phyloP scores from a whole-genome alignment of 129 eudicot genomes.

The Flaveria sonorensis region DNA sequence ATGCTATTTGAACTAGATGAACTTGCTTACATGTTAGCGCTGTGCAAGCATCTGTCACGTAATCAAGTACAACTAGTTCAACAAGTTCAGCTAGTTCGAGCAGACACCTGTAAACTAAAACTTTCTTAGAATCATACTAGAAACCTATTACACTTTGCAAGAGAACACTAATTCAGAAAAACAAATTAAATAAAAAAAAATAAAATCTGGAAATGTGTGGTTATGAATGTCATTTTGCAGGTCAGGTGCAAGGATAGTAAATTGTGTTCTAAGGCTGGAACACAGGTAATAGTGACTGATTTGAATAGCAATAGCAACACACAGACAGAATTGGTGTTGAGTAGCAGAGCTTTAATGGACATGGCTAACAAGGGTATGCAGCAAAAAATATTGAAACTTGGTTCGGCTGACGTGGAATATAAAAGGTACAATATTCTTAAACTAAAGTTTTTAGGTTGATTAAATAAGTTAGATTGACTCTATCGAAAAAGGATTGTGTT shows the following conservation, averaged over 20 bases:
- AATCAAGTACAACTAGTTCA: no score
- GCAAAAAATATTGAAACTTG: constrained; percentile 51
- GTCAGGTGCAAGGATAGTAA: constrained; percentile 56
- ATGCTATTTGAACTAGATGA: no score
- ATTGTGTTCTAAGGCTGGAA: constrained; percentile 54
- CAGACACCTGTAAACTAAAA: no score
- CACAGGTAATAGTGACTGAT: constrained; percentile 58
- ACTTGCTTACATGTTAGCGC: no score
- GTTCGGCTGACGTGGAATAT: constrained; percentile 60
- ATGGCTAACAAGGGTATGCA: constrained; percentile 68
- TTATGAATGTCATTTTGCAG: constrained; percentile 38
- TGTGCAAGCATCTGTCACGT: no score
- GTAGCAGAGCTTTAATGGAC: constrained; percentile 61
- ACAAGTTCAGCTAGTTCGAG: no score
- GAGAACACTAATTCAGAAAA: no score
- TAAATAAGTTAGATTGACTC: no score
- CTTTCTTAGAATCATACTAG: no score
- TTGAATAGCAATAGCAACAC: constrained; percentile 48
- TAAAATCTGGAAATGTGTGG: neutral
- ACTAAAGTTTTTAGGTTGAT: no score
- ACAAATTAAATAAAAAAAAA: neutral
- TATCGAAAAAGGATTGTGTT: no score
- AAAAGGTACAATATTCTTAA: constrained; percentile 43
- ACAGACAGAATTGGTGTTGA: constrained; percentile 54
- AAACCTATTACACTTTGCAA: no score